These are phyloP conservation scores for Neonectria faginata DNA, from an alignment of 2,329 filamentous ascomycete genomes.

Conservation along the genomic window DNA sequence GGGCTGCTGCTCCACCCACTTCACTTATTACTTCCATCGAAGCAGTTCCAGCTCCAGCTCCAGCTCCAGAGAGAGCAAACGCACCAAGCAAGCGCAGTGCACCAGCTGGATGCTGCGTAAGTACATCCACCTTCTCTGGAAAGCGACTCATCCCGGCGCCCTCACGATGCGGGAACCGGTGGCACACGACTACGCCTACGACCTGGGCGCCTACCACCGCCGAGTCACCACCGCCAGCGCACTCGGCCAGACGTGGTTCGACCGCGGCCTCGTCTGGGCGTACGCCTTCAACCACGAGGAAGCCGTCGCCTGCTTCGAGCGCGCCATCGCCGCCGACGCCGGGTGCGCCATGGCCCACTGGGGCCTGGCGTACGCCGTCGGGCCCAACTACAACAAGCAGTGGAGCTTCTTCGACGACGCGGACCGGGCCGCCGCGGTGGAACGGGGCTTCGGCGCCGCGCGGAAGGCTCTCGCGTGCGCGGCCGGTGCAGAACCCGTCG, in stretches of 20 bases:
- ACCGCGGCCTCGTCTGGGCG: slow-evolving; percentile 78
- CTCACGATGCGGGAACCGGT: slow-evolving; percentile 3
- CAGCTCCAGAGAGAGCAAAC: background rate
- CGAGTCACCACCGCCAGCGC: slow-evolving; percentile 4
- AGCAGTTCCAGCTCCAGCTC: background rate
- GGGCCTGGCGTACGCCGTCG: slow-evolving; percentile 77
- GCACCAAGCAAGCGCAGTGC: background rate
- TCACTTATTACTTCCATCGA: background rate
- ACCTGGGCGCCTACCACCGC: slow-evolving; percentile 18
- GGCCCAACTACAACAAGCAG: slow-evolving; percentile 82
- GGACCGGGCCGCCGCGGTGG: slow-evolving; percentile 59
- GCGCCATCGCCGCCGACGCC: slow-evolving; percentile 65
- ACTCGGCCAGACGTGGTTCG: slow-evolving; percentile 52
- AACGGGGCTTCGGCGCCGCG: slow-evolving; percentile 17
- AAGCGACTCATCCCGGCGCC: background rate
- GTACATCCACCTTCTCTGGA: background rate
- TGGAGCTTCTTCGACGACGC: slow-evolving; percentile 76
- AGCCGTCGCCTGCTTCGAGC: slow-evolving; percentile 71
- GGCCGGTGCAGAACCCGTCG: slow-evolving; percentile 46
- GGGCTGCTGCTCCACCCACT: background rate
- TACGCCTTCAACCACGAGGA: slow-evolving; percentile 85
- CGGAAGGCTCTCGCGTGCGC: slow-evolving; percentile 13
- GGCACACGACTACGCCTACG: slow-evolving; percentile 11
- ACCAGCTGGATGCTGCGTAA: background rate
- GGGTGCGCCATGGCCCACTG: slow-evolving; percentile 74